A percentile compares a stretch with the other conserved stretches of the same genome.
These are phyloP conservation scores for Tillandsia fasciculata DNA, from an alignment of 176 grass and related monocot genomes.

Conservation along the genomic window DNA sequence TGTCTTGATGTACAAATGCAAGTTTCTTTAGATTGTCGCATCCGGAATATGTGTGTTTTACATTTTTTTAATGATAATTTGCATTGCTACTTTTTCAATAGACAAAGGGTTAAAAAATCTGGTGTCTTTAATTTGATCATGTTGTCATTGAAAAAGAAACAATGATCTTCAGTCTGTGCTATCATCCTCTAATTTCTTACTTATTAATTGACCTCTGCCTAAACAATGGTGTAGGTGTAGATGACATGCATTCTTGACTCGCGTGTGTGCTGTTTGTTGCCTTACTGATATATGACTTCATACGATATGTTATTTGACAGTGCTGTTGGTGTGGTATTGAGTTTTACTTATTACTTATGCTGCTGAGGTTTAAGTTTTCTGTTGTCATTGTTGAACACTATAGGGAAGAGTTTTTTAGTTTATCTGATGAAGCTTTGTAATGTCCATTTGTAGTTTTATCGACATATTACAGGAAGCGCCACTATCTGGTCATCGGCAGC, in stretches of 20 bases:
- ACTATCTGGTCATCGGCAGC: conserved; percentile 68
- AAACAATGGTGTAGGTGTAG: neutral
- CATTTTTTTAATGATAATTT: neutral
- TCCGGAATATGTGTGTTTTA: neutral
- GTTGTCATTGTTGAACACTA: conserved; percentile 1
- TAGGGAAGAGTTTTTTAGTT: conserved; percentile 7
- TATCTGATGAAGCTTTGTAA: conserved; percentile 6
- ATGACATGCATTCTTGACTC: neutral
- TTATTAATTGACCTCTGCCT: neutral
- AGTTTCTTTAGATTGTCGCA: neutral
- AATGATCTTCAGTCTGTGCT: neutral
- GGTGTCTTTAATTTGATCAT: neutral
- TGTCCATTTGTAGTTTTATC: conserved; percentile 54
- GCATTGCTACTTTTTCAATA: neutral
- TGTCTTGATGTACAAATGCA: neutral
- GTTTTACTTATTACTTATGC: neutral
- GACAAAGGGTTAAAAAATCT: neutral
- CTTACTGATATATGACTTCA: neutral
- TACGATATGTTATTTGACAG: neutral
- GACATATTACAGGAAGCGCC: conserved; percentile 80
- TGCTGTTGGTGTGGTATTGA: neutral
- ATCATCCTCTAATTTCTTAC: neutral
- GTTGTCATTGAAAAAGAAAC: neutral
- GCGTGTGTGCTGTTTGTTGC: neutral
- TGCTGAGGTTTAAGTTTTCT: neutral